A percentile compares a stretch with the other conserved stretches of the same genome.
These are phyloP conservation scores for Trichosporon sp. DNA, from an alignment of 1,284 basidiomycete genomes.

Conservation along the genomic window DNA sequence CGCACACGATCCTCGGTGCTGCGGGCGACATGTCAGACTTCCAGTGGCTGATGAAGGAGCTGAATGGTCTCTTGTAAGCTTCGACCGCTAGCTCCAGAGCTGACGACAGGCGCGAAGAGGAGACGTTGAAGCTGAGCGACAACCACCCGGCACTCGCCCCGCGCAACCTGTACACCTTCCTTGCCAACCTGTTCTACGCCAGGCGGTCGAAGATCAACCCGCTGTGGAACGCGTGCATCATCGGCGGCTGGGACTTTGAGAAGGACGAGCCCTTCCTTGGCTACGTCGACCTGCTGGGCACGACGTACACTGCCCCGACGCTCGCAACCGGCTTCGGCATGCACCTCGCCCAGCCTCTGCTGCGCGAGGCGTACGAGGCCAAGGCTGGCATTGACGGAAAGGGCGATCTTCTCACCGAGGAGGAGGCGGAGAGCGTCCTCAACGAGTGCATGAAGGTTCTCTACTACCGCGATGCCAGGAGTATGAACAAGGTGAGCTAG, in stretches of 20 bases:
- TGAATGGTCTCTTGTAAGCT: slow-evolving; percentile 40
- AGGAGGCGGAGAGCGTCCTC: slow-evolving; percentile 72
- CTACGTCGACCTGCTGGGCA: slow-evolving; percentile 94
- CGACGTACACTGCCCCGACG: slow-evolving; percentile 89
- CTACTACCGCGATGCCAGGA: slow-evolving; percentile 94
- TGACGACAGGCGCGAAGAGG: slow-evolving; percentile 59
- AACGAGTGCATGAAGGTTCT: slow-evolving; percentile 88
- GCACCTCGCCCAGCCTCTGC: slow-evolving; percentile 86
- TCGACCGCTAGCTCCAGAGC: not conserved
- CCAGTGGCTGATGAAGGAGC: slow-evolving; percentile 78
- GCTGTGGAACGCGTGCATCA: slow-evolving; percentile 89
- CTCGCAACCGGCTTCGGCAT: slow-evolving; percentile 96
- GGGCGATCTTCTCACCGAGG: slow-evolving; percentile 68
- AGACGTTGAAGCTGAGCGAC: slow-evolving; percentile 58
- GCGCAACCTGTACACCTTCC: slow-evolving; percentile 86
- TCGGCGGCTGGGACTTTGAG: slow-evolving; percentile 78
- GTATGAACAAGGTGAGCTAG: slow-evolving; percentile 80
- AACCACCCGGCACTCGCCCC: slow-evolving; percentile 75
- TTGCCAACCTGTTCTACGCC: slow-evolving; percentile 85
- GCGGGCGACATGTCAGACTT: slow-evolving; percentile 98
- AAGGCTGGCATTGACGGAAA: slow-evolving; percentile 64
- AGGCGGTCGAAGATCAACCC: slow-evolving; percentile 86
- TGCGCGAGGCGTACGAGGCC: slow-evolving; percentile 64
- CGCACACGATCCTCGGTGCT: slow-evolving; percentile 79
- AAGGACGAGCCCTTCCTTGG: slow-evolving; percentile 73